These are phyloP conservation scores for Puccinellia tenuiflora DNA, from an alignment of 176 grass and related monocot species.

Conservation along the genomic window DNA sequence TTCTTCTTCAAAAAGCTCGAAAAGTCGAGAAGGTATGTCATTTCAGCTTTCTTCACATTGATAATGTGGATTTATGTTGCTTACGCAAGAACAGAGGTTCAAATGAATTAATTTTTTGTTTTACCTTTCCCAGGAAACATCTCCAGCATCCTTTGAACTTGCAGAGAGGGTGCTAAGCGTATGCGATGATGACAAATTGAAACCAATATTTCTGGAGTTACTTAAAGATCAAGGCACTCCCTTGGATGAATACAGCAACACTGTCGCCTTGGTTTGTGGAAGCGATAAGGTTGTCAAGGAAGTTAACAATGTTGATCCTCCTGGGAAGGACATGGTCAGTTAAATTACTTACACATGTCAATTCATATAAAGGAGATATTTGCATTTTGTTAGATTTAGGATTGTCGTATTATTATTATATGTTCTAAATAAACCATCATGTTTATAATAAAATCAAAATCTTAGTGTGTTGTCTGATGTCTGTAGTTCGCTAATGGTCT, in stretches of 20 bases:
- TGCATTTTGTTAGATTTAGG: conserved; percentile 1
- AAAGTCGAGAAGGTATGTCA: conserved; percentile 48
- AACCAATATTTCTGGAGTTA: conserved; percentile 52
- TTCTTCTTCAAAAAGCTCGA: conserved; percentile 63
- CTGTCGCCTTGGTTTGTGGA: conserved; percentile 57
- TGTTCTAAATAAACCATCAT: not conserved
- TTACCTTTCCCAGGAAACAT: conserved; percentile 50
- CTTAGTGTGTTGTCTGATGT: not conserved
- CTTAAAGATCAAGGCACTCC: conserved; percentile 40
- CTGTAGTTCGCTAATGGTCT: not conserved
- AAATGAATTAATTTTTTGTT: conserved; percentile 3
- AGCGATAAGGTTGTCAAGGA: conserved; percentile 37
- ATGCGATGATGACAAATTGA: conserved; percentile 65
- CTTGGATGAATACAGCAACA: conserved; percentile 50
- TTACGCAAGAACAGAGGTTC: not conserved
- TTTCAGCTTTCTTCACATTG: not conserved
- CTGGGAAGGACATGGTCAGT: conserved; percentile 52
- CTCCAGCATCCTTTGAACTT: conserved; percentile 53
- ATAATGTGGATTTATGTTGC: conserved; percentile 1
- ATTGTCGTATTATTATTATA: not conserved
- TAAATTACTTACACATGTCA: conserved; percentile 10
- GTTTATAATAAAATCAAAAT: conserved; percentile 16
- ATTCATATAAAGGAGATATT: not conserved
- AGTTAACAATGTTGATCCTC: conserved; percentile 48
- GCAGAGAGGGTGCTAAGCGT: conserved; percentile 70